These are phyloP conservation scores for Schrenkiella parvula DNA, from an alignment of 345 rosid species.

Conservation along the genomic window DNA sequence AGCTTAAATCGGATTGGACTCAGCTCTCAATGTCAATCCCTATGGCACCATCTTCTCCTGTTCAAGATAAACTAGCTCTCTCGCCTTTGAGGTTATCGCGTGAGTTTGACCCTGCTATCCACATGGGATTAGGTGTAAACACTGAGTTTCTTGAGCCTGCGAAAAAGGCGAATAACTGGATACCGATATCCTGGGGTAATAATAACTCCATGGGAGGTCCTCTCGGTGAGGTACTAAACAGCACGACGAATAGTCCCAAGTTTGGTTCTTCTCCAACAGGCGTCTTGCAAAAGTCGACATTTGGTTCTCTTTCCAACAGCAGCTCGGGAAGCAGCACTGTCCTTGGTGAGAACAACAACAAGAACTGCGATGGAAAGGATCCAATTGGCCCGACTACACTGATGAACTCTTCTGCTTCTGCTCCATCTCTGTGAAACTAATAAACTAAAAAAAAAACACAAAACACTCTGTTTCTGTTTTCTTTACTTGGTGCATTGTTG, in stretches of 20 bases:
- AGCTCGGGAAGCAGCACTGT: conserved; percentile 74
- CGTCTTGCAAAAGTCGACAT: conserved; percentile 67
- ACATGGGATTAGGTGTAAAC: conserved; percentile 40
- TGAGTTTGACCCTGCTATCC: conserved; percentile 41
- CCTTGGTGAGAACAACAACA: conserved; percentile 31
- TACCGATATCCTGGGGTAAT: conserved; percentile 46
- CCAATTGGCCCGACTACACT: conserved; percentile 10
- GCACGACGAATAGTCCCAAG: conserved; percentile 42
- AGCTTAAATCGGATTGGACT: conserved; percentile 39
- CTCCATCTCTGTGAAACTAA: conserved; percentile 10
- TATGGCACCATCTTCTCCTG: conserved; percentile 42
- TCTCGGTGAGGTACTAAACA: conserved; percentile 57
- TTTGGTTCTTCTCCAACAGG: conserved; percentile 71
- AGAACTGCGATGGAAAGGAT: conserved; percentile 36
- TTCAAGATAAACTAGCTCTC: conserved; percentile 39
- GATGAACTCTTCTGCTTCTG: conserved; percentile 25
- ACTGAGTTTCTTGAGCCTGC: conserved; percentile 29
- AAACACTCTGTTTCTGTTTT: conserved; percentile 19
- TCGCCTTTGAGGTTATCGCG: conserved; percentile 53
- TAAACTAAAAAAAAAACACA: neutral
- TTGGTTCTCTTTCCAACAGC: conserved; percentile 72
- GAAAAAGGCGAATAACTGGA: conserved; percentile 36
- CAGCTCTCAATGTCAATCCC: conserved; percentile 74
- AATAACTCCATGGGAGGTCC: conserved; percentile 61
- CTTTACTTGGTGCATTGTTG: conserved; percentile 11